A percentile compares a stretch with the other conserved stretches of the same genome.
Conservation (phyloP, 345 rosid species). For the Salix brachista region DNA sequence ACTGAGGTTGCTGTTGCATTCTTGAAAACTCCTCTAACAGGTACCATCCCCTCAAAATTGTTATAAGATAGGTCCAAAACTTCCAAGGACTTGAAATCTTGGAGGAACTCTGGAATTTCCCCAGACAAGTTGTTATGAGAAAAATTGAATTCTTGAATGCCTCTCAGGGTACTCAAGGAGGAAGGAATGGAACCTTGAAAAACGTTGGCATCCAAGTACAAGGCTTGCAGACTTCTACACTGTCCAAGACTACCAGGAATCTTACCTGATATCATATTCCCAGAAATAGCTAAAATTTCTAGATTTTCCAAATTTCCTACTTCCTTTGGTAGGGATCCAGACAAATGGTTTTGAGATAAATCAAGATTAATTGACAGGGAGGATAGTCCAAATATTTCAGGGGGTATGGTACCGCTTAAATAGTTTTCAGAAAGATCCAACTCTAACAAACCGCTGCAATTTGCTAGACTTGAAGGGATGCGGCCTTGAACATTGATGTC, state of each 20-base stretch:
- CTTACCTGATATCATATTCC: not conserved
- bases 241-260: not conserved
- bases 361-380: constrained; percentile 2
- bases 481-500: not conserved
- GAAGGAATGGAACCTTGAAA: not conserved
- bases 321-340: not conserved
- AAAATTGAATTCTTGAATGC: not conserved
- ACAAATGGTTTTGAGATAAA: not conserved
- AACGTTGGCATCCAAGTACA: not conserved
- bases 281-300: not conserved
- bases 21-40: not conserved
- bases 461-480: constrained; percentile 4
- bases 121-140: not conserved
- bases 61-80: not conserved
- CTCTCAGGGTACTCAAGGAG: not conserved
- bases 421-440: not conserved
- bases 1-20: not conserved
- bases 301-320: not conserved
- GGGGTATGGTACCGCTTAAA: constrained; percentile 3
- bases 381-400: not conserved
- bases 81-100: not conserved
- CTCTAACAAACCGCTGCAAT: not conserved
- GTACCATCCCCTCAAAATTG: not conserved
- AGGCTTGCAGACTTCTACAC: not conserved
- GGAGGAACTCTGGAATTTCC: not conserved